Evolutionary conservation across 768 basidiomycete species (phyloP).

Genomic region (Daedaleopsis sinensis): DNA sequence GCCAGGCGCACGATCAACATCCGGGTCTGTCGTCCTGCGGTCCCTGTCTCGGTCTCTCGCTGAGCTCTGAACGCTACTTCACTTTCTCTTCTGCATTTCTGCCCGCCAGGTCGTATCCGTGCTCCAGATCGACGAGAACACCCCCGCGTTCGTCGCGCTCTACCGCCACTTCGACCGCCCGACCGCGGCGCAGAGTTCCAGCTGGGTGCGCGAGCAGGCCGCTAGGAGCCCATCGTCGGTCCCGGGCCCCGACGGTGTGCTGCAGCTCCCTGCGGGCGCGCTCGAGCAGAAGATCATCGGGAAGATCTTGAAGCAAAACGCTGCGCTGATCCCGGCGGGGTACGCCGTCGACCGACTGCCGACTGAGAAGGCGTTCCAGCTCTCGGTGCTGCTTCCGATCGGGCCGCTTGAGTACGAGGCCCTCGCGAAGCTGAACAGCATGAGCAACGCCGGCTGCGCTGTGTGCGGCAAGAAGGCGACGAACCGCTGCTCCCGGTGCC

Average conservation of each 20-base stretch:
- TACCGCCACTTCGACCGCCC: conserved; percentile 8
- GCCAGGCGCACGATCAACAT: conserved; percentile 17
- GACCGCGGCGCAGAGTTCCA: background rate
- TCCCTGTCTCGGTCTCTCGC: background rate
- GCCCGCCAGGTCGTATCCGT: conserved; percentile 16
- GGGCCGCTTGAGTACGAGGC: conserved; percentile 39
- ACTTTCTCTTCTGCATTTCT: too few species aligned
- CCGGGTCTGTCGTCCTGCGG: conserved; percentile 9
- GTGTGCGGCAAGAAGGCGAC: conserved; percentile 40
- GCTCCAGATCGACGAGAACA: conserved; percentile 11
- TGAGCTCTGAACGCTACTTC: too few species aligned
- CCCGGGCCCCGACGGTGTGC: background rate
- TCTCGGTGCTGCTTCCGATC: conserved; percentile 42
- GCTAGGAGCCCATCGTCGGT: background rate
- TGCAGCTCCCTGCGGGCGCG: conserved; percentile 17
- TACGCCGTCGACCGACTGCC: conserved; percentile 28
- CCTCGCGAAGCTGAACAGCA: conserved; percentile 40
- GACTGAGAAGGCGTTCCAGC: conserved; percentile 29
- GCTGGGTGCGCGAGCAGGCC: conserved; percentile 7
- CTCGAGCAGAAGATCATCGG: conserved; percentile 39
- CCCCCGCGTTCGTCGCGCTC: conserved; percentile 19
- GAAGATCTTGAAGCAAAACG: conserved; percentile 36
- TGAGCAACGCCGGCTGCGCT: conserved; percentile 39
- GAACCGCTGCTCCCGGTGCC: conserved; percentile 40
- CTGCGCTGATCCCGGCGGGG: conserved; percentile 31